phyloP scores from a whole-genome alignment of 2,329 filamentous ascomycete genomes.

The Geosmithia flava region DNA sequence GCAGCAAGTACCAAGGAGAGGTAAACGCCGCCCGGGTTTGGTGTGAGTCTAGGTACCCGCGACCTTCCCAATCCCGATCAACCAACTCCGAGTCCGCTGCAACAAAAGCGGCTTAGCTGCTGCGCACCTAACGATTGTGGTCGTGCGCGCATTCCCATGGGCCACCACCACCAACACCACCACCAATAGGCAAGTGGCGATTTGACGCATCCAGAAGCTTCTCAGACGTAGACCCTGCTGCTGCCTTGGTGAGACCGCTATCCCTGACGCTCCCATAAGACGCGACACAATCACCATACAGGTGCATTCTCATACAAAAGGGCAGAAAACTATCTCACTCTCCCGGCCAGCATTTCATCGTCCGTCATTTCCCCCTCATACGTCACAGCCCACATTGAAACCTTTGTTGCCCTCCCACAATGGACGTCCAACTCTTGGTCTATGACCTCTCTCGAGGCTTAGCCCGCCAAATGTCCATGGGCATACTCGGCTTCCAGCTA shows the following conservation, averaged over 20 bases:
- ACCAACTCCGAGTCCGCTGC: no score
- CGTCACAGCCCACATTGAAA: background rate
- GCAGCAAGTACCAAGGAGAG: no score
- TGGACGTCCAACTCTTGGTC: slow-evolving; percentile 68
- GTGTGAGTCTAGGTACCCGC: no score
- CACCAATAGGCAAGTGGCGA: background rate
- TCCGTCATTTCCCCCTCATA: no score
- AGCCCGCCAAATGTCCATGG: slow-evolving; percentile 41
- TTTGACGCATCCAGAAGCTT: slow-evolving; percentile 2
- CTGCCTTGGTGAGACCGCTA: background rate
- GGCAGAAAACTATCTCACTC: no score
- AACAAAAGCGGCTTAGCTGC: no score
- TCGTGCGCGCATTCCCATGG: no score
- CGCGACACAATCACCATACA: background rate
- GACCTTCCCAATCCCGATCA: no score
- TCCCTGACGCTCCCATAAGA: background rate
- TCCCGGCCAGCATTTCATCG: no score
- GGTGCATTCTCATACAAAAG: background rate
- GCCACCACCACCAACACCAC: no score
- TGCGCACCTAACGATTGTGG: no score
- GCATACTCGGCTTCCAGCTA: slow-evolving; percentile 47
- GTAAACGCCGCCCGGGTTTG: no score
- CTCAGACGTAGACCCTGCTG: background rate
- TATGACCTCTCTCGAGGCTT: slow-evolving; percentile 64
- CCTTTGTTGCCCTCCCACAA: slow-evolving; percentile 16